phyloP scores from a whole-genome alignment of 2,329 filamentous ascomycete species.

The Tolypocladium endophyticum region DNA sequence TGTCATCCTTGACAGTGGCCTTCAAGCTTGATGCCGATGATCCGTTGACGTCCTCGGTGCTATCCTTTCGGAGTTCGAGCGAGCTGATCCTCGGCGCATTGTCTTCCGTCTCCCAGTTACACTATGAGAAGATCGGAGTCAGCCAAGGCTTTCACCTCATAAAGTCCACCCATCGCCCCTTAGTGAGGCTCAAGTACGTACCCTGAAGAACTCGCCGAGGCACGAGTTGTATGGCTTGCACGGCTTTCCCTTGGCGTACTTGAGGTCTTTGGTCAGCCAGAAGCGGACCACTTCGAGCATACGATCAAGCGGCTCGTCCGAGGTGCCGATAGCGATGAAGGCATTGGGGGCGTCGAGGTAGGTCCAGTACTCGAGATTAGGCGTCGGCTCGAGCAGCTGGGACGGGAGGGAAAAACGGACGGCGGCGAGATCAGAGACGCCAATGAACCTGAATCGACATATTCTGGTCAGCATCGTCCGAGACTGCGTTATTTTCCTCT shows the following conservation, averaged over 20 bases:
- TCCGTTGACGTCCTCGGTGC: constrained; percentile 25
- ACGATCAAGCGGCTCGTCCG: constrained; percentile 80
- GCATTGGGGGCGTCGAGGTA: constrained; percentile 93
- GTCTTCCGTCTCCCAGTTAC: constrained; percentile 89
- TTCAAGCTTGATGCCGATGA: constrained; percentile 35
- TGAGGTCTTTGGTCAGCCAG: constrained; percentile 98
- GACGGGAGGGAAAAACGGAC: constrained; percentile 94
- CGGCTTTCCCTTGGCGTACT: constrained; percentile 96
- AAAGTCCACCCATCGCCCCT: neutral
- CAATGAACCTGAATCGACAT: constrained; percentile 64
- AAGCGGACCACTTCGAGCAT: constrained; percentile 93
- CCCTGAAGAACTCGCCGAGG: constrained; percentile 92
- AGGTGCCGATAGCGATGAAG: constrained; percentile 74
- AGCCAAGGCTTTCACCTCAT: neutral
- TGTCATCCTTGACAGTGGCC: constrained; percentile 30
- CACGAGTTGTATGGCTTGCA: constrained; percentile 99
- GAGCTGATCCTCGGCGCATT: constrained; percentile 57
- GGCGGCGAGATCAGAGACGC: constrained; percentile 87
- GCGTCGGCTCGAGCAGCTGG: constrained; percentile 89
- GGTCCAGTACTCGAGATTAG: constrained; percentile 98
- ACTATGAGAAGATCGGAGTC: constrained; percentile 37
- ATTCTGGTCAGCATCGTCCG: constrained; percentile 4
- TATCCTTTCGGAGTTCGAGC: constrained; percentile 24
- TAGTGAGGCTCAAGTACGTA: constrained; percentile 29
- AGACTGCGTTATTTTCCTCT: neutral